Base-by-base conservation (phyloP, 1,284 basidiomycete genomes). In the Ceratobasidium papillatum region DNA sequence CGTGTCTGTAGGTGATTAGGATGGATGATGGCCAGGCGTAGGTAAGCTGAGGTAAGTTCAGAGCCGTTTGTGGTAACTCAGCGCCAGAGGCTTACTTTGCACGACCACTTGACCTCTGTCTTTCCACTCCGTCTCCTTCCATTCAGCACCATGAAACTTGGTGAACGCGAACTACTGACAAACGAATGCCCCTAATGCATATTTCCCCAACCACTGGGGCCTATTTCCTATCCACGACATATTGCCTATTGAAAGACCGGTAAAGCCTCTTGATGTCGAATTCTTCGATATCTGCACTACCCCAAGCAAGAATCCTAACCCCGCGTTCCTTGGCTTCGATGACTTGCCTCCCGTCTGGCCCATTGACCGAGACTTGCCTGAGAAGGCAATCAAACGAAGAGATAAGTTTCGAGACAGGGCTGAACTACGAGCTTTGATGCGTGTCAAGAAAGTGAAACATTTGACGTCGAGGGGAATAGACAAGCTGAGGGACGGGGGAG, bases 171-270 rank as follows among this genome's bases (percentile, higher is more conserved):
- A 25, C 56, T 72, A n/a, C 54, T 54, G 5, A 72, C 56, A 12
- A 38, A 38, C 1, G 52, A 61, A 14, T 72, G 47, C 36, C 68
- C 68, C 2, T 34, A n/a, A 61, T 25, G 43, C 47, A 1, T 59
- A 32, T 49, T 72, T 47, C 32, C 68, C 68, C 14, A 56, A 72
- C 43, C 68, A 72, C 30, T 72, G 68, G 68, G 68, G 68, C 22
- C 38, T 56, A 11, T 72, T 72, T 32, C 32, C 30, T 11, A 45
- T 72, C 30, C 68, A 72, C 43, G 36, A 47, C 3, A 61, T 72
- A 2, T 59, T 72, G n/a, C 56, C 68, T 2, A 45, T 59, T 1
- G 19, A 43, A 4, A 51, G n/a, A 25, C 27, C n/a, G 2, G 17
- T 72, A 3, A 38, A 25, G 11, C 34, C 68, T 7, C 56, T 72